phyloP scores from a whole-genome alignment of 768 basidiomycete species.

The Phanerochaete carnosa region DNA sequence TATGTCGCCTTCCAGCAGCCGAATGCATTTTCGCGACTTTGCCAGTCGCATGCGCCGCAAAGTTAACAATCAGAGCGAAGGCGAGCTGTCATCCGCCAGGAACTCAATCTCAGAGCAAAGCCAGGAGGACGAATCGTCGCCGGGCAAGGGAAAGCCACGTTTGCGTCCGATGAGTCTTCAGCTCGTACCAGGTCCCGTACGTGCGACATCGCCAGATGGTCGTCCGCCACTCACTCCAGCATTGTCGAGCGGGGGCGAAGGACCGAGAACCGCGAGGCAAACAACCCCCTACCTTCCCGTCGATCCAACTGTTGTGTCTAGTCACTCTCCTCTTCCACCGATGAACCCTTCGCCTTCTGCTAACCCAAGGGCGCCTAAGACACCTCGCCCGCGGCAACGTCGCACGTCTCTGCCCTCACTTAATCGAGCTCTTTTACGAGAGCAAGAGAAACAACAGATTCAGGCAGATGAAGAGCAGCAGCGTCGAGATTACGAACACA shows the following conservation, averaged over 20 bases:
- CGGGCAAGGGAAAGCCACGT: constrained; percentile 6
- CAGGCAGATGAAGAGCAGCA: constrained; percentile 47
- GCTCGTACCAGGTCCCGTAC: background rate
- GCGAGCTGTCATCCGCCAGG: constrained; percentile 41
- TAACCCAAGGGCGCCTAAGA: background rate
- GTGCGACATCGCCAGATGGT: background rate
- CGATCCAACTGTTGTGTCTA: background rate
- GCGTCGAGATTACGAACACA: constrained; percentile 55
- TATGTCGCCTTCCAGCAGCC: constrained; percentile 44
- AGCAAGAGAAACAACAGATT: constrained; percentile 33
- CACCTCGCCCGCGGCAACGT: constrained; percentile 9
- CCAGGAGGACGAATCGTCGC: constrained; percentile 13
- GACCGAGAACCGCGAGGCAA: constrained; percentile 6
- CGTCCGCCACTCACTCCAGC: background rate
- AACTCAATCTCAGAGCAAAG: constrained; percentile 44
- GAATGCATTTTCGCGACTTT: constrained; percentile 35
- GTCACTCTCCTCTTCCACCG: background rate
- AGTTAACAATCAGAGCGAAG: constrained; percentile 41
- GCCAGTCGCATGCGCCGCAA: constrained; percentile 33
- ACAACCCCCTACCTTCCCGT: background rate
- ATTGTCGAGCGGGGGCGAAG: constrained; percentile 9
- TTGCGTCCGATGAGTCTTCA: constrained; percentile 17
- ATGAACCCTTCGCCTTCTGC: background rate
- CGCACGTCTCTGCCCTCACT: constrained; percentile 35
- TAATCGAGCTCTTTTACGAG: constrained; percentile 17